Conservation (phyloP, 1,284 basidiomycete genomes). For the Pisolithus thermaeus region DNA sequence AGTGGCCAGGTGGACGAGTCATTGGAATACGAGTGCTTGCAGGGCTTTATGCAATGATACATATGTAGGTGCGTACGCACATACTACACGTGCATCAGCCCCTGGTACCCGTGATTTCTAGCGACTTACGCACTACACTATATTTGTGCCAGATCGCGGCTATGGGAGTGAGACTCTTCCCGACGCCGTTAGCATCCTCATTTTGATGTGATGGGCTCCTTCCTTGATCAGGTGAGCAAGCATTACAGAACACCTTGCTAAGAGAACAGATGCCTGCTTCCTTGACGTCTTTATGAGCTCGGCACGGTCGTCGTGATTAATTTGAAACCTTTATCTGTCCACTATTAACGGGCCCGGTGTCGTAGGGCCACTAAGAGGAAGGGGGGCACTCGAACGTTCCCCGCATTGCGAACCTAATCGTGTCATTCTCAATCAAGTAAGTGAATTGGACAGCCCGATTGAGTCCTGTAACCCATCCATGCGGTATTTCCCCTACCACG, state of each 20-base stretch:
- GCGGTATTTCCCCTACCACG: constrained; percentile 84
- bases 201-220: constrained; percentile 2
- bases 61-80: constrained; percentile 46
- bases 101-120: background rate
- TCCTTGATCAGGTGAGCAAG: constrained; percentile 55
- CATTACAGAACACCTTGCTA: constrained; percentile 57
- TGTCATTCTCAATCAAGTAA: constrained; percentile 79
- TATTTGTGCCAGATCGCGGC: constrained; percentile 52
- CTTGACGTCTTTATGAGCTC: constrained; percentile 49
- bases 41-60: constrained; percentile 68
- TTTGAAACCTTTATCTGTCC: constrained; percentile 2
- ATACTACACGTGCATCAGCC: no score
- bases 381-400: constrained; percentile 55
- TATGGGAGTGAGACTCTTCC: constrained; percentile 57
- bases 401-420: constrained; percentile 75
- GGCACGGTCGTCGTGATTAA: background rate
- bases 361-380: constrained; percentile 58
- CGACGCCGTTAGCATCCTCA: background rate
- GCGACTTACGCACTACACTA: background rate
- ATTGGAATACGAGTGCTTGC: constrained; percentile 72
- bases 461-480: constrained; percentile 6
- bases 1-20: constrained; percentile 59
- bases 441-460: constrained; percentile 13
- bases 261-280: constrained; percentile 62
- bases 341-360: constrained; percentile 61